Base-by-base conservation (phyloP, 495 filamentous ascomycete species). In the Penicillium diatomitis region DNA sequence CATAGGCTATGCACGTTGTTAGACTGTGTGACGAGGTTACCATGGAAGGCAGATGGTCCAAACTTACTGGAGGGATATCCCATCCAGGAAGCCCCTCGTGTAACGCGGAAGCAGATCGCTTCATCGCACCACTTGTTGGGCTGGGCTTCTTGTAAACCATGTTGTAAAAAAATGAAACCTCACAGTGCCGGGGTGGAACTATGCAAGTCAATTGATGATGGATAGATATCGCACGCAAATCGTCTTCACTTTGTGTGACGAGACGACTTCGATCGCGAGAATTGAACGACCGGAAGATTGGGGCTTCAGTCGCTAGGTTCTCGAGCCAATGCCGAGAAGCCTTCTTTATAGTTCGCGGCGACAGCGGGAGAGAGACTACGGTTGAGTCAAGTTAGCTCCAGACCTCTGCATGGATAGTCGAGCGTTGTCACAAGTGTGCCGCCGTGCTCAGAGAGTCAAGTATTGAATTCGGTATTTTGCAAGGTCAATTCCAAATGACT, bases 71-170 rank as follows among this genome's bases (percentile, higher is more conserved):
- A 64, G 60, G 46, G 41, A 53, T 55, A 27, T 65, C 67, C 69
- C 69, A 72, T n/a, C 64, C 60, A 33, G 53, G 44, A 27, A 48
- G 57, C 5, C 62, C 61, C 49, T 66, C 64, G 8, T 65, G 49
- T 20, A 68, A 40, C 30, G 60, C 48, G 6, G 68, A 72, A 32
- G 60, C 57, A 31, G 69, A 61, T 32, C 69, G 55, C 54, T 72
- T 72, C 58, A 64, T 62, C 42, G 61, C 59, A 27, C 62, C 61
- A 44, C 53, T 56, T 45, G 56, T 47, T 3, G 60, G 38, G 38
- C 53, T 55, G 41, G 64, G 57, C 42, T 63, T 59, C 34, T 44
- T 64, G 54, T 64, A 60, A 52, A 70, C 68, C 68, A 72, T 72
- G 30, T 37, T 62, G 43, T 38, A 8, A 34, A 48, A 37, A 27